A percentile compares a stretch with the other conserved stretches of the same genome.
phyloP scores from a whole-genome alignment of 2,329 filamentous ascomycete genomes.

The Zasmidium citrigriseum region DNA sequence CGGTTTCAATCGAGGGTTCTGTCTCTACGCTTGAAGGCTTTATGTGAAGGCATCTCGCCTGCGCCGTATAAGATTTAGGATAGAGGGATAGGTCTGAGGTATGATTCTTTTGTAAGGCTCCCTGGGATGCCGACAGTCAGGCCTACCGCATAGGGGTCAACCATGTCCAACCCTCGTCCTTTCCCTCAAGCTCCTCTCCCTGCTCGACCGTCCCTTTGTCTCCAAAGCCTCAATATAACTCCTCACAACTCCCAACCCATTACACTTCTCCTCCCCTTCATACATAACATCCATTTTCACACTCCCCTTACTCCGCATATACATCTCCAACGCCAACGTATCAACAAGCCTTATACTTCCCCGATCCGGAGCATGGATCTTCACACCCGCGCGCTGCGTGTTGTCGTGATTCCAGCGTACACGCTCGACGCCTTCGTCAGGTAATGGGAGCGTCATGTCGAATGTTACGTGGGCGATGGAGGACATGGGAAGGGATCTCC shows the following conservation, averaged over 20 bases:
- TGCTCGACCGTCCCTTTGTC: background rate
- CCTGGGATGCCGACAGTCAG: too few species aligned
- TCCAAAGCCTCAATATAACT: background rate
- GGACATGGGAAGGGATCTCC: background rate
- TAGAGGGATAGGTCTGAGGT: too few species aligned
- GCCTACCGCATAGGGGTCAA: too few species aligned
- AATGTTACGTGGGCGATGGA: background rate
- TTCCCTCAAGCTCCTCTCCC: background rate
- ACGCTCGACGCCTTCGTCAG: background rate
- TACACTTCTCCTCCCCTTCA: background rate
- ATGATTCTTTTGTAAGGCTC: too few species aligned
- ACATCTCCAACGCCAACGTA: background rate
- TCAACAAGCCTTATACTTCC: background rate
- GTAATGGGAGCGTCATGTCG: background rate
- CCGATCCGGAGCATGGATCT: background rate
- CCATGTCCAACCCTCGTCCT: too few species aligned
- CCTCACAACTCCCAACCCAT: background rate
- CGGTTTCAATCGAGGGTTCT: too few species aligned
- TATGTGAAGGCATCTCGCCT: too few species aligned
- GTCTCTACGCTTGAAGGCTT: too few species aligned
- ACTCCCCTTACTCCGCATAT: background rate
- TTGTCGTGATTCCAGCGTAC: background rate
- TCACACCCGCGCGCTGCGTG: background rate
- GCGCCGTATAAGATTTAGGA: too few species aligned
- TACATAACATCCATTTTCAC: background rate